phyloP scores from a whole-genome alignment of 1,139 yeast genomes.

The Suhomyces panamericanus region DNA sequence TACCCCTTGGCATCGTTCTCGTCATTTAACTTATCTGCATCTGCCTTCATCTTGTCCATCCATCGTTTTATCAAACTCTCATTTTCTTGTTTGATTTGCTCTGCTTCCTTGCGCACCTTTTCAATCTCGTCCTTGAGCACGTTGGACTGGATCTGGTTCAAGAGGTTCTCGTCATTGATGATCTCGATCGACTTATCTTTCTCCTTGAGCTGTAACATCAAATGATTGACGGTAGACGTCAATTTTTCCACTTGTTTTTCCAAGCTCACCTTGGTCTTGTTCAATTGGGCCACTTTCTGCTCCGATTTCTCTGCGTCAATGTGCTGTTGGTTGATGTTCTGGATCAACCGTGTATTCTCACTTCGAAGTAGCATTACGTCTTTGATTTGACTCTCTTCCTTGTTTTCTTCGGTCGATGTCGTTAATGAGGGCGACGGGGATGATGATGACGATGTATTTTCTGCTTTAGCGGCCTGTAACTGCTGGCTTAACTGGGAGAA shows the following conservation, averaged over 20 bases:
- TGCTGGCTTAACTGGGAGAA: constrained; percentile 30
- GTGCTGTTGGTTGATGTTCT: constrained; percentile 27
- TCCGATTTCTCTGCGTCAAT: constrained; percentile 27
- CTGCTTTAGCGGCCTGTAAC: constrained; percentile 9
- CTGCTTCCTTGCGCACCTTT: constrained; percentile 35
- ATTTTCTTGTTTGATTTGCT: constrained; percentile 47
- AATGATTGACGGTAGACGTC: constrained; percentile 31
- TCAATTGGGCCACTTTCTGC: constrained; percentile 14
- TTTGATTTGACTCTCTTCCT: constrained; percentile 4
- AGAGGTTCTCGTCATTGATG: constrained; percentile 69
- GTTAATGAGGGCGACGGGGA: constrained; percentile 21
- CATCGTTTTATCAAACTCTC: constrained; percentile 56
- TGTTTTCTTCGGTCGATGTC: constrained; percentile 8
- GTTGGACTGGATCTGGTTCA: constrained; percentile 69
- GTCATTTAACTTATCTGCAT: constrained; percentile 61
- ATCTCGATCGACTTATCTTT: constrained; percentile 58
- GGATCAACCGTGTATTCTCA: constrained; percentile 22
- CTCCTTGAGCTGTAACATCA: constrained; percentile 51
- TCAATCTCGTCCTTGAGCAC: constrained; percentile 50
- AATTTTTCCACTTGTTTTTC: constrained; percentile 27
- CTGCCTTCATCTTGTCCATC: constrained; percentile 57
- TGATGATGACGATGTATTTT: constrained; percentile 7
- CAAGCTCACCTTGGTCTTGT: constrained; percentile 18
- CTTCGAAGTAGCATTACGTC: constrained; percentile 10
- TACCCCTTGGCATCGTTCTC: constrained; percentile 35